Percentiles rank a stretch among this genome's conserved stretches.
Conservation (phyloP, 192 early-diverging fungal genomes). For the Kappamyces sp. region DNA sequence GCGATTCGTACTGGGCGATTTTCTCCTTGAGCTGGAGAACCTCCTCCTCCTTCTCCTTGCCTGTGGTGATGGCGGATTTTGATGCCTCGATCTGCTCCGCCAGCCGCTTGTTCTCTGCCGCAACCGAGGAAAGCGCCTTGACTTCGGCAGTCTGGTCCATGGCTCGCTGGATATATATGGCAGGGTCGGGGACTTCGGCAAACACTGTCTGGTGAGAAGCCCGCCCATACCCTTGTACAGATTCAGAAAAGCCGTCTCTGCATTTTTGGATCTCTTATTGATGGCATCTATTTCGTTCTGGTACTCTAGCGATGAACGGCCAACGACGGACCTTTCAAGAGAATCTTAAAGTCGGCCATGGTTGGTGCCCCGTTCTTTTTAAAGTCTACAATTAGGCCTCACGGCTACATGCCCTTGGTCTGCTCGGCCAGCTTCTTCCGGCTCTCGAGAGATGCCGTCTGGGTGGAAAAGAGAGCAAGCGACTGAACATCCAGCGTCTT, state of each 20-base stretch:
- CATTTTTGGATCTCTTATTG: conserved; percentile 74
- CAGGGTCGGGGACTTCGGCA: conserved; percentile 79
- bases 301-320: conserved; percentile 45
- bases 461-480: conserved; percentile 75
- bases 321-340: conserved; percentile 56
- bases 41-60: conserved; percentile 36
- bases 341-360: conserved; percentile 64
- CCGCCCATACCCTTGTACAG: conserved; percentile 53
- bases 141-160: conserved; percentile 10
- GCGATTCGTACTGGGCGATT: conserved; percentile 44
- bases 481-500: conserved; percentile 70
- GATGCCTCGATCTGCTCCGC: conserved; percentile 40
- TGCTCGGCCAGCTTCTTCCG: conserved; percentile 80
- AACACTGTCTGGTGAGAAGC: conserved; percentile 27
- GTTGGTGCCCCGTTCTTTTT: conserved; percentile 75
- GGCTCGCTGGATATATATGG: conserved; percentile 46
- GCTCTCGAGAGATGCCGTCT: conserved; percentile 67
- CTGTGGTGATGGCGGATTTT: conserved; percentile 28
- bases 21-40: conserved; percentile 43
- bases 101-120: conserved; percentile 48
- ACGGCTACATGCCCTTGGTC: conserved; percentile 62
- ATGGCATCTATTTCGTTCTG: conserved; percentile 89
- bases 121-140: not conserved
- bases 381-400: conserved; percentile 51
- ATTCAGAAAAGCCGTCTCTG: conserved; percentile 74